These are phyloP conservation scores for Malus hybrid DNA, from an alignment of 331 rosid genomes.

Conservation along the genomic window DNA sequence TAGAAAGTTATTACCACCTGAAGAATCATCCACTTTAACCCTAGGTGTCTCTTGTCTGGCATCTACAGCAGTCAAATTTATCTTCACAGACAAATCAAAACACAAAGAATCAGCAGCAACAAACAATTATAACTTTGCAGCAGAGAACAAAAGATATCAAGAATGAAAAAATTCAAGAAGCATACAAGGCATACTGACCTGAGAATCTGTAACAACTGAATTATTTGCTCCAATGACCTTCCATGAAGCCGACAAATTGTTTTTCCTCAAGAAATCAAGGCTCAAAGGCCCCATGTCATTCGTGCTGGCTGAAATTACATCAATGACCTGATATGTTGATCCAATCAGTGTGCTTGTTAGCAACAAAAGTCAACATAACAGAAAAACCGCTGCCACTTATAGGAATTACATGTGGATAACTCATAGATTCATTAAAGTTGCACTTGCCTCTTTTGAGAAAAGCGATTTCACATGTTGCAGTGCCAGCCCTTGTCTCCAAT, in stretches of 20 bases:
- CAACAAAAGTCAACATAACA: not conserved
- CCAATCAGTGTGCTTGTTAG: conserved; percentile 24
- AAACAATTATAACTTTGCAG: not conserved
- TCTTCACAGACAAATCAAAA: conserved; percentile 25
- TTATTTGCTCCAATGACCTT: conserved; percentile 38
- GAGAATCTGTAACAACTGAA: conserved; percentile 21
- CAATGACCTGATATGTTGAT: conserved; percentile 54
- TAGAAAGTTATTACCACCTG: conserved; percentile 36
- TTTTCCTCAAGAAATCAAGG: conserved; percentile 57
- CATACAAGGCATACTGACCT: conserved; percentile 44
- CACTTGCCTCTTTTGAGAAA: conserved; percentile 66
- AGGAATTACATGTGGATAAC: conserved; percentile 14
- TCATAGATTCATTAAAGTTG: conserved; percentile 3
- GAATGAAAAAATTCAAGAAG: conserved; percentile 12
- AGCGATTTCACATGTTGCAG: conserved; percentile 51
- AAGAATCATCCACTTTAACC: conserved; percentile 27
- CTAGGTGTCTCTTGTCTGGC: conserved; percentile 36
- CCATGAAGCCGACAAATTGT: conserved; percentile 65
- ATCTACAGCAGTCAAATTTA: conserved; percentile 33
- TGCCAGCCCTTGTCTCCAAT: conserved; percentile 56
- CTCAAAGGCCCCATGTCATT: conserved; percentile 62
- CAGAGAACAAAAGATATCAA: not conserved
- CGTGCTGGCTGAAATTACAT: conserved; percentile 60
- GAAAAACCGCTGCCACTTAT: conserved; percentile 7
- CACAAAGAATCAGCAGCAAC: conserved; percentile 12